phyloP scores from a whole-genome alignment of 1,284 basidiomycete genomes.

The Trichosporon sp. region DNA sequence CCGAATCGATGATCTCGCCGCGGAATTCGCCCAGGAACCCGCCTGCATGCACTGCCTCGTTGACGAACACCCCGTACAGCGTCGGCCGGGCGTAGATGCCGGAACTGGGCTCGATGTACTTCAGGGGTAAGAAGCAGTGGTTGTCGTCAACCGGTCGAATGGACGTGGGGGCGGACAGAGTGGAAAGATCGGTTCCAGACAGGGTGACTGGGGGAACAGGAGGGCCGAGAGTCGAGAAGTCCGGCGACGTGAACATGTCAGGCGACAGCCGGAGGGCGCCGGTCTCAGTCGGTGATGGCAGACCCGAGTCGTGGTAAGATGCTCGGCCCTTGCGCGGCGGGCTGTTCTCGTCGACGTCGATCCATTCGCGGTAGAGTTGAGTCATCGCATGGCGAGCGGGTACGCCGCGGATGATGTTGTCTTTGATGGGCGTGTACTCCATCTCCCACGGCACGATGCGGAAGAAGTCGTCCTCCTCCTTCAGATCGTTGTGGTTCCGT shows the following conservation, averaged over 20 bases:
- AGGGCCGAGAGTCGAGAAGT: constrained; percentile 52
- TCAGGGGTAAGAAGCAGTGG: constrained; percentile 38
- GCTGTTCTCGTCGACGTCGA: constrained; percentile 33
- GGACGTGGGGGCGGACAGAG: constrained; percentile 24
- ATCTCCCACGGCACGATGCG: constrained; percentile 40
- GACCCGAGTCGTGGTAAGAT: constrained; percentile 33
- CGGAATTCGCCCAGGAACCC: constrained; percentile 45
- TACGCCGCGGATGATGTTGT: constrained; percentile 40
- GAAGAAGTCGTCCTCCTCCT: constrained; percentile 41
- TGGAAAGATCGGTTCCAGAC: constrained; percentile 29
- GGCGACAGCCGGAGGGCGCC: constrained; percentile 36
- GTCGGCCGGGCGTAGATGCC: constrained; percentile 42
- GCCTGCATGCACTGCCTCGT: constrained; percentile 27
- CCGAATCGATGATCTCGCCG: constrained; percentile 42
- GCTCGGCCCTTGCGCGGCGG: constrained; percentile 15
- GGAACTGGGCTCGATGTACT: constrained; percentile 33
- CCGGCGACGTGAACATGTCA: constrained; percentile 39
- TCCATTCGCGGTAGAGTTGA: constrained; percentile 41
- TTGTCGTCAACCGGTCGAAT: constrained; percentile 35
- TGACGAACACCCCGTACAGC: constrained; percentile 44
- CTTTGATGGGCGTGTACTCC: constrained; percentile 46
- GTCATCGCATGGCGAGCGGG: constrained; percentile 30
- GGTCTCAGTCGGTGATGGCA: constrained; percentile 46
- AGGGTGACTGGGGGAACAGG: constrained; percentile 46
- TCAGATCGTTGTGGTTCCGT: background rate